Evolutionary conservation across 805 yeast genomes (phyloP).

Genomic region (Candida vaughaniae): DNA sequence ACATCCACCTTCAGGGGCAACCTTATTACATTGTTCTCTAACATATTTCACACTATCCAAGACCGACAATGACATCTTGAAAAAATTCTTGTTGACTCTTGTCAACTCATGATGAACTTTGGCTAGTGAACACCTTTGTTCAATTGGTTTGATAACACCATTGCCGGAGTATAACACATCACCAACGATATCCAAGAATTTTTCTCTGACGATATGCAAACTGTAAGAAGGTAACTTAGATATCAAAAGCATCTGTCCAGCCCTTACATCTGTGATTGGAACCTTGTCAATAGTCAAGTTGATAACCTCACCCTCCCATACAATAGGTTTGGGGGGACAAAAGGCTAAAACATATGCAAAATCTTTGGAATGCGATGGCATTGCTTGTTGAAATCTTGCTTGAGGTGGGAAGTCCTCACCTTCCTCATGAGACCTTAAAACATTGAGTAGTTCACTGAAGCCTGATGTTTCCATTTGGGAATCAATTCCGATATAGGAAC

Average conservation of each 20-base stretch:
- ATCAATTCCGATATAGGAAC: conserved; percentile 39
- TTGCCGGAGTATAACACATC: conserved; percentile 48
- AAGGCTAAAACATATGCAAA: conserved; percentile 69
- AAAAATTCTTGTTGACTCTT: conserved; percentile 63
- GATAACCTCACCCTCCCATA: conserved; percentile 84
- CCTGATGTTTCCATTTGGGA: conserved; percentile 23
- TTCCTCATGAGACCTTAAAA: conserved; percentile 17
- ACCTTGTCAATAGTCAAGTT: conserved; percentile 48
- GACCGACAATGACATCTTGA: conserved; percentile 62
- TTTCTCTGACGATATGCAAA: conserved; percentile 54
- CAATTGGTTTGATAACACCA: conserved; percentile 41
- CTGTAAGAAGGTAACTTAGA: conserved; percentile 65
- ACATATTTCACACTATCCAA: conserved; percentile 58
- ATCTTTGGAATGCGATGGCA: conserved; percentile 21
- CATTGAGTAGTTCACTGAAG: conserved; percentile 26
- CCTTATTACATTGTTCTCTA: conserved; percentile 53
- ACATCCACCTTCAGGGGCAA: conserved; percentile 51
- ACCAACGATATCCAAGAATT: conserved; percentile 57
- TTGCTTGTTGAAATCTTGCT: conserved; percentile 14
- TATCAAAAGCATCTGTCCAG: conserved; percentile 66
- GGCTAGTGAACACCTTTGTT: conserved; percentile 67
- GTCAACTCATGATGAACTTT: conserved; percentile 72
- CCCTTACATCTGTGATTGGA: conserved; percentile 56
- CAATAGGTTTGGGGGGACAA: conserved; percentile 78
- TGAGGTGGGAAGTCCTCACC: conserved; percentile 15